Conservation (phyloP, 2,329 filamentous ascomycete species). For the Sordariomycetes sp. region DNA sequence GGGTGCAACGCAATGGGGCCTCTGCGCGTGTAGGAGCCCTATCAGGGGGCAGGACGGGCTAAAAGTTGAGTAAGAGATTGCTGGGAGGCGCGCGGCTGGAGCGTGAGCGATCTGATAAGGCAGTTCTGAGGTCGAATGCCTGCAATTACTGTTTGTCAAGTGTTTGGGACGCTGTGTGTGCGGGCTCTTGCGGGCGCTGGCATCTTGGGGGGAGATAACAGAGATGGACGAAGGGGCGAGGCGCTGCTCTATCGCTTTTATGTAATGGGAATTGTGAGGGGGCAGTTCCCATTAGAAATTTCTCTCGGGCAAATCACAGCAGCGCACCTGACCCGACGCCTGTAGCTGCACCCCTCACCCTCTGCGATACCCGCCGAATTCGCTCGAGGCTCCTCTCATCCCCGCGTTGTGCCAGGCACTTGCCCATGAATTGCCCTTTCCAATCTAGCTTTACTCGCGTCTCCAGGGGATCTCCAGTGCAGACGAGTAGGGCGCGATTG, state of each 20-base stretch:
- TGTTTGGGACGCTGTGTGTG: no score
- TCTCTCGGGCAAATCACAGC: no score
- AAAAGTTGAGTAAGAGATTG: conserved; percentile 5
- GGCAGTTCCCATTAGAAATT: background rate
- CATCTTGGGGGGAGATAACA: conserved; percentile 19
- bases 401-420: no score
- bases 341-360: background rate
- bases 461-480: no score
- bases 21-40: conserved; percentile 17
- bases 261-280: conserved; percentile 24
- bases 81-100: conserved; percentile 2
- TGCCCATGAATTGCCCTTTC: no score
- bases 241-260: conserved; percentile 23
- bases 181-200: conserved; percentile 12
- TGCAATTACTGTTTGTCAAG: conserved; percentile 7
- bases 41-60: conserved; percentile 9
- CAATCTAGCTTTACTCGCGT: no score
- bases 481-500: no score
- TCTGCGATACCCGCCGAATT: background rate
- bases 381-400: background rate
- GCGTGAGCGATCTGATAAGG: conserved; percentile 11
- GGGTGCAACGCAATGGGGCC: conserved; percentile 12
- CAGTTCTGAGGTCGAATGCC: conserved; percentile 11
- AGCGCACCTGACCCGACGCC: background rate
- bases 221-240: conserved; percentile 10